phyloP scores from a whole-genome alignment of 2,329 filamentous ascomycete genomes.

The Biscogniauxia mediterranea region DNA sequence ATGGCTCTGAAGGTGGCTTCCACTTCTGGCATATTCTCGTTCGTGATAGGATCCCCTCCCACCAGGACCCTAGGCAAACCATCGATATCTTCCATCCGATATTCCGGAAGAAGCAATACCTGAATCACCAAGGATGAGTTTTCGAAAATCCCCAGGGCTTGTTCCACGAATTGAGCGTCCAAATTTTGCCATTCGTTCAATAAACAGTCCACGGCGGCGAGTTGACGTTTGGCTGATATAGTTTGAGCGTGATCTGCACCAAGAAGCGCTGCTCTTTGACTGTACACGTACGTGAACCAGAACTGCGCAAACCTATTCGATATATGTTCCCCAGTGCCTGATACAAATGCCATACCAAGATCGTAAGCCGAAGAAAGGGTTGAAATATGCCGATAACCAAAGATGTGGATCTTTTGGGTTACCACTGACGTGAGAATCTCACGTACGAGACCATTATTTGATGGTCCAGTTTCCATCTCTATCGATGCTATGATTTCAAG shows the following conservation, averaged over 20 bases:
- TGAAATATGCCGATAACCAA: background rate
- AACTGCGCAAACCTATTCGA: background rate
- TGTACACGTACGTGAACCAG: background rate
- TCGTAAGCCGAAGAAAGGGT: background rate
- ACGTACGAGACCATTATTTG: background rate
- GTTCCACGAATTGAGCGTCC: background rate
- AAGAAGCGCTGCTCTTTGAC: background rate
- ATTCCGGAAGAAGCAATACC: background rate
- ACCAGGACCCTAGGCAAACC: too few relatives aligned
- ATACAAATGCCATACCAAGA: background rate
- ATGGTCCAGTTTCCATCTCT: background rate
- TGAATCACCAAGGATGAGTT: background rate
- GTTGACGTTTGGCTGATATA: background rate
- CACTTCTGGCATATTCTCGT: background rate
- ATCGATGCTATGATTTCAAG: background rate
- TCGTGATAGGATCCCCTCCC: too few relatives aligned
- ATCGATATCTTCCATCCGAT: background rate
- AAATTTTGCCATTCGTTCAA: background rate
- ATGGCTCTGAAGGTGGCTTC: background rate
- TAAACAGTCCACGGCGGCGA: background rate
- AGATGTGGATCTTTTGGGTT: background rate
- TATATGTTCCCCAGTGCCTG: background rate
- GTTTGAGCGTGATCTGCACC: background rate
- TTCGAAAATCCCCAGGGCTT: background rate
- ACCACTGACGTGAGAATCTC: background rate